A percentile compares a stretch with the other conserved stretches of the same genome.
These are phyloP conservation scores for Fusarium secorum DNA, from an alignment of 2,329 filamentous ascomycete genomes.

Conservation along the genomic window DNA sequence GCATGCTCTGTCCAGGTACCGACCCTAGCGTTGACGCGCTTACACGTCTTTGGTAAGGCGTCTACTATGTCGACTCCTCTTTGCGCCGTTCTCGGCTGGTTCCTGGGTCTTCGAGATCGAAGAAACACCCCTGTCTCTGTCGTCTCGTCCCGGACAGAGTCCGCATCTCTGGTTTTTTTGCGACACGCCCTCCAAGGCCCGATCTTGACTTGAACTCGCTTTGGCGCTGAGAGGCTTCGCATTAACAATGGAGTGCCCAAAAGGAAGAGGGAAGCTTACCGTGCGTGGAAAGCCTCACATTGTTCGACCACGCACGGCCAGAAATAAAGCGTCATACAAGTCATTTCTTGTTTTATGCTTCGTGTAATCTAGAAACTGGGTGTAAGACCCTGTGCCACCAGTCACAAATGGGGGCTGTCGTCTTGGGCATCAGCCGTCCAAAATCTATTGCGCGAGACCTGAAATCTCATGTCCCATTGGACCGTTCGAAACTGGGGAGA, in stretches of 20 bases:
- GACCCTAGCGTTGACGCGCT: conserved; percentile 8
- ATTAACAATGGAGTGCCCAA: conserved; percentile 3
- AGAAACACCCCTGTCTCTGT: conserved; percentile 3
- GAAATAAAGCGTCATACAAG: conserved; percentile 1
- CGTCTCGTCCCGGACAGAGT: conserved; percentile 26
- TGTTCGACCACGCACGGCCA: neutral
- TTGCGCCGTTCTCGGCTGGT: conserved; percentile 34
- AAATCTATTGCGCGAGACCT: conserved; percentile 3
- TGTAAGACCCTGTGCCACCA: neutral
- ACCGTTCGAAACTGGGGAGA: conserved; percentile 10
- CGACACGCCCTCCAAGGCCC: conserved; percentile 8
- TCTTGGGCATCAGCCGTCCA: conserved; percentile 16
- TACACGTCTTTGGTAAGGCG: conserved; percentile 5
- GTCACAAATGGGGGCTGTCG: conserved; percentile 6
- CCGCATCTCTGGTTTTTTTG: conserved; percentile 6
- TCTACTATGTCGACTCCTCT: conserved; percentile 27
- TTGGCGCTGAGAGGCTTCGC: conserved; percentile 6
- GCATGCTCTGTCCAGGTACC: conserved; percentile 31
- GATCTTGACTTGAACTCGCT: neutral
- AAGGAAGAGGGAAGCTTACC: neutral
- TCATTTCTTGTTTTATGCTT: neutral
- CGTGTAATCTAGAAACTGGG: neutral
- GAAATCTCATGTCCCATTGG: conserved; percentile 6
- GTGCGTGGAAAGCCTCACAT: conserved; percentile 3
- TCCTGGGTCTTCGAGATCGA: conserved; percentile 31